Evolutionary conservation across 805 yeast species (phyloP), one percentile per base, ranked within the genome.

Genomic region (Pichia occidentalis): DNA sequence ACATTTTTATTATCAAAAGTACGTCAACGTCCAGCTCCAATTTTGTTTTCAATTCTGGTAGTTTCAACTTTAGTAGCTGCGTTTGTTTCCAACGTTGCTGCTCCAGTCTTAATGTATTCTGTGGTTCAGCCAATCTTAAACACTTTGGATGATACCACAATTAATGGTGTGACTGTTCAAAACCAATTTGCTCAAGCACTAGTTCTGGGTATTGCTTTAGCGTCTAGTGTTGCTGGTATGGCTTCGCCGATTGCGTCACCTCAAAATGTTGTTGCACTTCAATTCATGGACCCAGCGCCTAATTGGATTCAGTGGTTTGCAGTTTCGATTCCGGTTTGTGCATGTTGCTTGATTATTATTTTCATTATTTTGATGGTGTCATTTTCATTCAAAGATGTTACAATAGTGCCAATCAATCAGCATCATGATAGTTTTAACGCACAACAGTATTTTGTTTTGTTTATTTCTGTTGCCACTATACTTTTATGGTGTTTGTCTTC

Each of bases 11-110:
- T 92, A 40, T 75, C 87, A 3, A 71, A 74, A 34, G 94, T 95
- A 2, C 96, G 97, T 9, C 83, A 90, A 4, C 77, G 80, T 46
- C 97, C 97, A 9, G 71, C 80, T 24, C 70, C 74, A 27, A 80
- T 90, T 17, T 64, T 88, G 24, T 61, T 88, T 29, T 75, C 90
- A 4, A 79, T 86, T 43, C 86, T 92, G 97, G 63, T 72, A 32
- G 90, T 90, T 23, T 85, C 97, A 0, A 66, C 88, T 27, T 77
- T 90, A 52, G 77, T 85, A 28, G 78, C 95, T 5, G 87, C 90
- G 85, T 88, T 95, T 94, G 92, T 90, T 27, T 82, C 95, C 19
- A 90, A 90, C 57, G 97, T 90, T 29, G 98, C 98, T 1, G 92
- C 97, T 1, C 98, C 98, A 0, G 97, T 90, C 3, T 69, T 90